Evolutionary conservation across 306 rosid genomes (phyloP), one percentile per base, ranked within the genome.

Genomic region (Sphenostylis stenocarpa): DNA sequence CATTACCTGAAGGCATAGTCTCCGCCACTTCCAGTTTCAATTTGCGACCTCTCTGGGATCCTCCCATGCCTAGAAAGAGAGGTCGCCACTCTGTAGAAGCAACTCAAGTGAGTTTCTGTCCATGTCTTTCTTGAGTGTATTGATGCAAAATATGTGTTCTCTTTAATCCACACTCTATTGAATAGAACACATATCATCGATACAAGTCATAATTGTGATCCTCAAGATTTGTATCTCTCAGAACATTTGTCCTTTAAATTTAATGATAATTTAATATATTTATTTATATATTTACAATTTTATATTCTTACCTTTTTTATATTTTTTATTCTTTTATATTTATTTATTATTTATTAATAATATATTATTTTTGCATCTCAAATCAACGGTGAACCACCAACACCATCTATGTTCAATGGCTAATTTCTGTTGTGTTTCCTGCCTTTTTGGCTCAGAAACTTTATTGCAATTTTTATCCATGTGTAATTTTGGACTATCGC

Each of bases 1-100:
- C 90, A 38, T 87, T 95, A 73, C 98, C 98, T 56, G 65, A 52
- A 72, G 98, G 93, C 38, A 88, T 95, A 78, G 79, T 95, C 38
- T 60, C 86, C 51, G 44, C 67, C 70, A 90, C 92, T 77, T 84
- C 97, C 2, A 78, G 86, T 82, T 80, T 95, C 67, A 91, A 89
- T 47, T 47, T 87, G 93, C 81, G 85, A 74, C 89, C 87, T 15
- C 51, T 95, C 36, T 90, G 97, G 97, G 85, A 84, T 17, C 53
- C 77, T 67, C 76, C 31, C 1, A 28, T 3, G 24, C n/a, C 11
- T 2, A 78, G 43, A 66, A 78, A 28, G 58, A 57, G 14, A 56
- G 63, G 41, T 39, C 63, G 11, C 45, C 57, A 16, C 29, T 10
- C 11, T 29, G 29, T 5, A 17, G 38, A 73, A 36, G 56, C 14